Conservation (phyloP, 768 basidiomycete species). For the Pisolithus marmoratus region DNA sequence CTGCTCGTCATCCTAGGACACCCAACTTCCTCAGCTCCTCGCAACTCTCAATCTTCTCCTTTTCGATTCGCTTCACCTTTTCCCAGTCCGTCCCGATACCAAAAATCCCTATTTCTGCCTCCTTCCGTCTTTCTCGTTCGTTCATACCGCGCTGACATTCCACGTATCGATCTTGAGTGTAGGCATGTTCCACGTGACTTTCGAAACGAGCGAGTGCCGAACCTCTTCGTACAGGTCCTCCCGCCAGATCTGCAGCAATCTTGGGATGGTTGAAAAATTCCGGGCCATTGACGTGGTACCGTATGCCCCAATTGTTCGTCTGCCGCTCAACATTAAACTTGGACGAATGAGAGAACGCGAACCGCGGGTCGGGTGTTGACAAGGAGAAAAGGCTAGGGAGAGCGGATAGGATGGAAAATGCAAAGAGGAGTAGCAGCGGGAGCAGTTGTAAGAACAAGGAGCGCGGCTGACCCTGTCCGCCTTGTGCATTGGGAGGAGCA, state of each 20-base stretch:
- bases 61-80: slow-evolving; percentile 69
- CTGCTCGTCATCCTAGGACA: slow-evolving; percentile 34
- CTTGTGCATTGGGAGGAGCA: slow-evolving; percentile 30
- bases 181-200: slow-evolving; percentile 65
- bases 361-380: slow-evolving; percentile 72
- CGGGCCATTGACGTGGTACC: slow-evolving; percentile 76
- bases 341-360: slow-evolving; percentile 58
- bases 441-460: slow-evolving; percentile 71
- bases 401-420: slow-evolving; percentile 76
- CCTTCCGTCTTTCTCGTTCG: slow-evolving; percentile 61
- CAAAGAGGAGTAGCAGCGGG: slow-evolving; percentile 79
- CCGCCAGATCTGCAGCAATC: slow-evolving; percentile 66
- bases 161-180: slow-evolving; percentile 61
- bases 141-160: slow-evolving; percentile 71
- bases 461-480: slow-evolving; percentile 41
- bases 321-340: slow-evolving; percentile 65
- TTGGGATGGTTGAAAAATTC: slow-evolving; percentile 75
- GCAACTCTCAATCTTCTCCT: slow-evolving; percentile 69
- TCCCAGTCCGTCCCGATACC: slow-evolving; percentile 93
- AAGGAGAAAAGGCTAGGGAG: slow-evolving; percentile 72
- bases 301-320: slow-evolving; percentile 64
- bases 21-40: slow-evolving; percentile 68
- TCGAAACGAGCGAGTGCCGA: slow-evolving; percentile 59
- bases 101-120: slow-evolving; percentile 79
- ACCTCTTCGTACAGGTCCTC: slow-evolving; percentile 28